These are phyloP conservation scores for Aegilops umbellulata DNA, from an alignment of 176 grass and related monocot species.

Conservation along the genomic window DNA sequence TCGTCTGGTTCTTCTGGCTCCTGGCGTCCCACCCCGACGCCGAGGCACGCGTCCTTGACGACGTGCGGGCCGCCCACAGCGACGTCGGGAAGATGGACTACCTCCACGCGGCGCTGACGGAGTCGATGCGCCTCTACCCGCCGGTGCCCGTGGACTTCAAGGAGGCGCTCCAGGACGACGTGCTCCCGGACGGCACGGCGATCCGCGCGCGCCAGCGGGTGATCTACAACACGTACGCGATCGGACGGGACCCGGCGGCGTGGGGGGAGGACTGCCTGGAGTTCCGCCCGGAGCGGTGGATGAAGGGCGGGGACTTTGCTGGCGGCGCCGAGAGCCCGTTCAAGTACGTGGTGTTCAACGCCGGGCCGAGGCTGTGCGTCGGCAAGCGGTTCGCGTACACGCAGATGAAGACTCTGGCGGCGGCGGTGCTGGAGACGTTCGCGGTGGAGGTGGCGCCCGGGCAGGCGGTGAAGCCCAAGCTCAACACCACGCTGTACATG, in stretches of 20 bases:
- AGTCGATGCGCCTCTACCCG: constrained; percentile 80
- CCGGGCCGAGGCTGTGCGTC: constrained; percentile 75
- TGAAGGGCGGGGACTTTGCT: constrained; percentile 39
- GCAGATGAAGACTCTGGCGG: constrained; percentile 86
- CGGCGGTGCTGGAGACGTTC: constrained; percentile 57
- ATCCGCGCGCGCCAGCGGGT: constrained; percentile 58
- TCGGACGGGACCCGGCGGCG: constrained; percentile 49
- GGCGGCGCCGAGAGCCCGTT: constrained; percentile 57
- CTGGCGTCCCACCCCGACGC: constrained; percentile 50
- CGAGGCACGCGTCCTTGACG: constrained; percentile 55
- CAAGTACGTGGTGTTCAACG: constrained; percentile 90
- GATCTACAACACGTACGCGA: constrained; percentile 79
- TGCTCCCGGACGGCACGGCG: constrained; percentile 64
- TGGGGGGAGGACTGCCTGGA: constrained; percentile 66
- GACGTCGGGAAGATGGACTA: constrained; percentile 63
- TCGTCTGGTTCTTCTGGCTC: constrained; percentile 95
- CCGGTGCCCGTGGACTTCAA: constrained; percentile 89
- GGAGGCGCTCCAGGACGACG: constrained; percentile 66
- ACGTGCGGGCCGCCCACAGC: constrained; percentile 36
- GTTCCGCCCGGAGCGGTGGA: constrained; percentile 76
- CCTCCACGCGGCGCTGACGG: constrained; percentile 83
- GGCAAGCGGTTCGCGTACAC: constrained; percentile 87
- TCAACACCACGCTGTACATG: constrained; percentile 86
- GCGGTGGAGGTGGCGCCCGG: constrained; percentile 50
- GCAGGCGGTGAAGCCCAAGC: constrained; percentile 69